Evolutionary conservation across 1,284 basidiomycete species (phyloP).

Genomic region (Caloboletus inedulis): DNA sequence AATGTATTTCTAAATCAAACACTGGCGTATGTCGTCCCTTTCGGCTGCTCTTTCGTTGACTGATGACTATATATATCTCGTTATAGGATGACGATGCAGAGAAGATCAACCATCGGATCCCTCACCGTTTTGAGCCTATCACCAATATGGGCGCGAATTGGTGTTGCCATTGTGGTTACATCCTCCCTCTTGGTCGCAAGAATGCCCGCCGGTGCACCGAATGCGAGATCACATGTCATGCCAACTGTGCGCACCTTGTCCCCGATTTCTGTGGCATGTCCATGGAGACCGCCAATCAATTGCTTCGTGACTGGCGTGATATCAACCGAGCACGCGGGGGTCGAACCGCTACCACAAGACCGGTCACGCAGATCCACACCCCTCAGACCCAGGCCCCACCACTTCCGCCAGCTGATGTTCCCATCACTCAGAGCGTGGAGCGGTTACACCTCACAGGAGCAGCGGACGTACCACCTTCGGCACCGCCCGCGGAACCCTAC

Average conservation of each 20-base stretch:
- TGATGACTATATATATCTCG: slow-evolving; percentile 38
- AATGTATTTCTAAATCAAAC: slow-evolving; percentile 97
- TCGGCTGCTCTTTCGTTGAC: slow-evolving; percentile 8
- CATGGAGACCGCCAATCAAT: slow-evolving; percentile 97
- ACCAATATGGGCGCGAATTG: slow-evolving; percentile 98
- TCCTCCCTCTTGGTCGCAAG: slow-evolving; percentile 96
- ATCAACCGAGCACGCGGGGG: slow-evolving; percentile 61
- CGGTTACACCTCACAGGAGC: slow-evolving; percentile 48
- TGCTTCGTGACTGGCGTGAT: slow-evolving; percentile 88
- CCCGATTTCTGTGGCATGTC: slow-evolving; percentile 99
- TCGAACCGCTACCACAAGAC: slow-evolving; percentile 38
- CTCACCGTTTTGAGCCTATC: slow-evolving; percentile 96
- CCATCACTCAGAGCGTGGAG: slow-evolving; percentile 44
- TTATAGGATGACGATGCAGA: slow-evolving; percentile 91
- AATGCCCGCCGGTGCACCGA: slow-evolving; percentile 95
- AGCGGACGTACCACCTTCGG: slow-evolving; percentile 33
- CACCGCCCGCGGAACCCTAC: slow-evolving; percentile 35
- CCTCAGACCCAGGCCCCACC: slow-evolving; percentile 31
- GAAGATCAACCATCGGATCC: slow-evolving; percentile 99
- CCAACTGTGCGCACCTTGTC: slow-evolving; percentile 96
- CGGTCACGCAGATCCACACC: slow-evolving; percentile 37
- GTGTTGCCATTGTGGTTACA: slow-evolving; percentile 99
- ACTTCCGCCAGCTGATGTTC: slow-evolving; percentile 29
- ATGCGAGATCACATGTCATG: slow-evolving; percentile 96
- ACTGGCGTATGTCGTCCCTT: slow-evolving; percentile 66